Evolutionary conservation across 2,329 filamentous ascomycete species (phyloP).

Genomic region (Lecanoromycetidae sp.): DNA sequence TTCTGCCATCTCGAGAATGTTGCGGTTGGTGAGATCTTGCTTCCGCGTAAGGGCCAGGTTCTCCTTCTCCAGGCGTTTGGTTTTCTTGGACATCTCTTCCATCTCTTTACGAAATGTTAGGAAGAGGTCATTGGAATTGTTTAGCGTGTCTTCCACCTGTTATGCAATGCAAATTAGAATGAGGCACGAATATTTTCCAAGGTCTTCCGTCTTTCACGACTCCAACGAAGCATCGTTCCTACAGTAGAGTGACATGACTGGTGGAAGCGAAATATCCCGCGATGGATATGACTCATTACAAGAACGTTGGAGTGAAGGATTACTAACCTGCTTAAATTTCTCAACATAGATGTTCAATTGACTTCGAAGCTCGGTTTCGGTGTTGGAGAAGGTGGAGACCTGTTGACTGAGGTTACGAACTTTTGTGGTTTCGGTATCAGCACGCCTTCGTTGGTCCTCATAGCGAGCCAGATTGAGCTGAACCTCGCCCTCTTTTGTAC

Average conservation of each 20-base stretch:
- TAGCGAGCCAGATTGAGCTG: slow-evolving; percentile 80
- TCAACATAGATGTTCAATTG: slow-evolving; percentile 98
- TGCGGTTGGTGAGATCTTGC: slow-evolving; percentile 84
- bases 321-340: slow-evolving; percentile 94
- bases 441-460: slow-evolving; percentile 79
- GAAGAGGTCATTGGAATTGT: slow-evolving; percentile 96
- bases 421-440: slow-evolving; percentile 67
- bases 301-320: neutral
- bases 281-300: too few species aligned
- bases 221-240: too few species aligned
- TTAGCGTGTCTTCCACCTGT: slow-evolving; percentile 95
- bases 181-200: too few species aligned
- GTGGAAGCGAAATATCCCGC: slow-evolving; percentile 17
- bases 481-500: slow-evolving; percentile 90
- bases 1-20: slow-evolving; percentile 95
- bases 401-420: slow-evolving; percentile 79
- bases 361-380: slow-evolving; percentile 81
- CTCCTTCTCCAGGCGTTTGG: slow-evolving; percentile 90
- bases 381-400: slow-evolving; percentile 91
- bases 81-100: slow-evolving; percentile 99
- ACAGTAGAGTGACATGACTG: too few species aligned
- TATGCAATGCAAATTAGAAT: neutral
- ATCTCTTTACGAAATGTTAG: slow-evolving; percentile 96
- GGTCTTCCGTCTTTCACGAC: too few species aligned
- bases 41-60: slow-evolving; percentile 84